Percentiles rank a stretch among this genome's conserved stretches.
Conservation (phyloP, 441 rosid genomes). For the Populus hybrid region DNA sequence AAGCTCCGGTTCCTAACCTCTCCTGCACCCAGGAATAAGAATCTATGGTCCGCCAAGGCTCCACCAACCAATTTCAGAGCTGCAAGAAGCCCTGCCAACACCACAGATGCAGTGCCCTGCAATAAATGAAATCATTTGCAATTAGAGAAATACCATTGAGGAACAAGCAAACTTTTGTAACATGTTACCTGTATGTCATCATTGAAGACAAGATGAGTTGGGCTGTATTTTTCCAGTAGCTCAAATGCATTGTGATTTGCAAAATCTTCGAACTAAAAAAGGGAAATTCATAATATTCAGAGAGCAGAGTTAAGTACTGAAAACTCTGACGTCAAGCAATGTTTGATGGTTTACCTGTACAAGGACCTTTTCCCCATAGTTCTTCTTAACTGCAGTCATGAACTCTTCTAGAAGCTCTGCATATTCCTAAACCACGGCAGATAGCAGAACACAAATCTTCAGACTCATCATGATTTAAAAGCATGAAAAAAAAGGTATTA, state of each 20-base stretch:
- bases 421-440: conserved; percentile 50
- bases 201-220: conserved; percentile 80
- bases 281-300: conserved; percentile 13
- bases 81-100: conserved; percentile 73
- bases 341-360: conserved; percentile 51
- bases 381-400: conserved; percentile 83
- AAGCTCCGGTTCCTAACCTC: conserved; percentile 47
- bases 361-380: conserved; percentile 81
- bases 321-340: neutral
- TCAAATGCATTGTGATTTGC: conserved; percentile 92
- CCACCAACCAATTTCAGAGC: conserved; percentile 65
- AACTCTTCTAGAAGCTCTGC: conserved; percentile 75
- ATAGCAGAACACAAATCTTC: neutral
- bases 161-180: neutral
- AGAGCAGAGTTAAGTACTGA: neutral
- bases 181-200: conserved; percentile 77
- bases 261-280: conserved; percentile 86
- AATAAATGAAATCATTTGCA: conserved; percentile 18
- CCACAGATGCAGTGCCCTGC: conserved; percentile 92
- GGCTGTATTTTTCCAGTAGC: conserved; percentile 61
- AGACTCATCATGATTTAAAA: neutral
- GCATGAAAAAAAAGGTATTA: neutral
- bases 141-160: conserved; percentile 3
- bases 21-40: conserved; percentile 89
- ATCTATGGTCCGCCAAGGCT: conserved; percentile 64